Conservation (phyloP, 2,329 filamentous ascomycete species). For the Hirsutella minnesotensis region DNA sequence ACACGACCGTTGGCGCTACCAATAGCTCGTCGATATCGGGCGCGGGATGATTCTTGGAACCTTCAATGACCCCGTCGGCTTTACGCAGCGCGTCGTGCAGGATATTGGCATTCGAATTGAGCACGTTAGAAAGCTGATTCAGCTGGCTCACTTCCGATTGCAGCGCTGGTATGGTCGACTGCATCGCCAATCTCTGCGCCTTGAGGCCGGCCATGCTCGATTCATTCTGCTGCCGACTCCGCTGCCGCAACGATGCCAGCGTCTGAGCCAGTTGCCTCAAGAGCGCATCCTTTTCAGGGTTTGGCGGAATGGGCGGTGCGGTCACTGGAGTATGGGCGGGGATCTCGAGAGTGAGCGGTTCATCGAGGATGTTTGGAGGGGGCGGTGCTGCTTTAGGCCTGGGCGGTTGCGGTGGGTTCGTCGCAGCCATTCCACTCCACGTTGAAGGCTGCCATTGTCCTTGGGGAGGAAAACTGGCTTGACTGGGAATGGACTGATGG, state of each 20-base stretch:
- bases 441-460: constrained; percentile 9
- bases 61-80: constrained; percentile 66
- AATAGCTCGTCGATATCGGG: constrained; percentile 83
- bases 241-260: constrained; percentile 56
- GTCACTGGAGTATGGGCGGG: constrained; percentile 39
- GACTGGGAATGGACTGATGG: neutral
- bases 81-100: constrained; percentile 65
- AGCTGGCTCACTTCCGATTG: constrained; percentile 64
- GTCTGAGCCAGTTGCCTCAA: constrained; percentile 63
- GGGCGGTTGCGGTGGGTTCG: neutral
- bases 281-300: constrained; percentile 88
- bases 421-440: constrained; percentile 1
- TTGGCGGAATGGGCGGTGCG: constrained; percentile 82
- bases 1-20: constrained; percentile 87
- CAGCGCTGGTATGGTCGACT: constrained; percentile 54
- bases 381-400: constrained; percentile 17
- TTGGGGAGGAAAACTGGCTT: constrained; percentile 10
- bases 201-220: constrained; percentile 63
- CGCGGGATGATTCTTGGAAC: constrained; percentile 54
- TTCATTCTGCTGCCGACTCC: constrained; percentile 59
- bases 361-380: constrained; percentile 42
- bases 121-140: constrained; percentile 54
- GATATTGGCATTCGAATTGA: constrained; percentile 67
- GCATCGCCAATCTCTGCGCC: constrained; percentile 70
- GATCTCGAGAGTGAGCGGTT: constrained; percentile 39